Evolutionary conservation across 108 stramenopile genomes (phyloP).

Genomic region (Nitzschia sp.): DNA sequence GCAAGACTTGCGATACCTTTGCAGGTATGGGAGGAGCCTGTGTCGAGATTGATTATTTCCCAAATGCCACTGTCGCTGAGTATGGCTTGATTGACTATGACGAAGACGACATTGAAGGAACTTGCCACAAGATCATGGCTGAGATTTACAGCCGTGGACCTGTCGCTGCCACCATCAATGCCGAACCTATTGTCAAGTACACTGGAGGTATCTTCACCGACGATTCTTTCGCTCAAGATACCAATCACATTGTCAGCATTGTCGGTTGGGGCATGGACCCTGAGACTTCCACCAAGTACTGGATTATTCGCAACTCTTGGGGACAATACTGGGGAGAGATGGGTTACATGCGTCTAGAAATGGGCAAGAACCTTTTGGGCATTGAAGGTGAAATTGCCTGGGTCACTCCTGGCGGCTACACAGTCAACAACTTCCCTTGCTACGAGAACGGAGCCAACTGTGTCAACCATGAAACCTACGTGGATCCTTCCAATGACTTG

Average conservation of each 20-base stretch:
- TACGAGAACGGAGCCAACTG: slow-evolving; percentile 61
- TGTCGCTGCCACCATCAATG: slow-evolving; percentile 66
- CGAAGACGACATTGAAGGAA: slow-evolving; percentile 40
- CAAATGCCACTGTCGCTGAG: slow-evolving; percentile 89
- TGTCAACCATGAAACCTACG: slow-evolving; percentile 26
- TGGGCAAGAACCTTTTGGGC: slow-evolving; percentile 83
- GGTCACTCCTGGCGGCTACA: slow-evolving; percentile 68
- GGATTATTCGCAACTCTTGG: slow-evolving; percentile 88
- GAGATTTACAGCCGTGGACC: slow-evolving; percentile 89
- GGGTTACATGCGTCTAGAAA: slow-evolving; percentile 62
- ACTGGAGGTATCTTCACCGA: slow-evolving; percentile 70
- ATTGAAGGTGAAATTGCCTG: slow-evolving; percentile 81
- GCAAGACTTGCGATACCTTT: slow-evolving; percentile 82
- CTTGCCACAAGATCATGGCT: slow-evolving; percentile 77
- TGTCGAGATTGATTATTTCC: slow-evolving; percentile 79
- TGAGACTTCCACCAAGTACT: slow-evolving; percentile 63
- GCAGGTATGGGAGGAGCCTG: slow-evolving; percentile 75
- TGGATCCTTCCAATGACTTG: slow-evolving; percentile 37
- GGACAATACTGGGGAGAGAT: slow-evolving; percentile 54
- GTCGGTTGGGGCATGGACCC: slow-evolving; percentile 91
- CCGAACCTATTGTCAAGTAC: slow-evolving; percentile 73
- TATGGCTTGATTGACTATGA: slow-evolving; percentile 80
- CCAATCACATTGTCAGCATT: slow-evolving; percentile 92
- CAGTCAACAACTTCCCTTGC: slow-evolving; percentile 59
- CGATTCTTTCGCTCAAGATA: slow-evolving; percentile 47